phyloP scores from a whole-genome alignment of 306 rosid genomes.

The Crataegus laevigata region DNA sequence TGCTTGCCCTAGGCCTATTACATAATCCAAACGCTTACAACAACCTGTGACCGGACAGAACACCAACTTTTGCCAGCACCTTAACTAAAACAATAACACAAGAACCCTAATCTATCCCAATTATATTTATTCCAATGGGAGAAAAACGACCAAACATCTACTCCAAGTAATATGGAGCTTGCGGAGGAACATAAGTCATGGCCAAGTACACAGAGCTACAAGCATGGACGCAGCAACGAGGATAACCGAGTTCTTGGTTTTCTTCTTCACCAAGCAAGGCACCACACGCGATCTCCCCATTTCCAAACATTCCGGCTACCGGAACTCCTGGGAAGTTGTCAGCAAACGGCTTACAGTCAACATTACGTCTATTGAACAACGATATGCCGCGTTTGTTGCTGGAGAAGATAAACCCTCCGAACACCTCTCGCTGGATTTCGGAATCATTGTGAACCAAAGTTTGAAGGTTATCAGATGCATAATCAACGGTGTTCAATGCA shows the following conservation, averaged over 20 bases:
- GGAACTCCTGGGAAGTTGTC: conserved; percentile 1
- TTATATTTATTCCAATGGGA: background rate
- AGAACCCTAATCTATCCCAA: background rate
- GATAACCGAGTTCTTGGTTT: background rate
- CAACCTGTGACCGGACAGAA: background rate
- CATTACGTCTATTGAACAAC: conserved; percentile 10
- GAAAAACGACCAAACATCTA: background rate
- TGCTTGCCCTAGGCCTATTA: background rate
- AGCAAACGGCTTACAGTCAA: conserved; percentile 5
- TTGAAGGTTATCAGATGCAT: conserved; percentile 1
- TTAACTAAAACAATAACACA: background rate
- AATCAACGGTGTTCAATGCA: conserved; percentile 2
- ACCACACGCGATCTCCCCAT: conserved; percentile 20
- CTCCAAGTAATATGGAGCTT: background rate
- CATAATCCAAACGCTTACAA: background rate
- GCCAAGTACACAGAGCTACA: conserved; percentile 29
- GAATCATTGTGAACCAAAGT: background rate
- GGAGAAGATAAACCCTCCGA: conserved; percentile 30
- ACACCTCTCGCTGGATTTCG: background rate
- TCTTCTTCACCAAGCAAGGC: background rate
- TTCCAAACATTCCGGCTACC: conserved; percentile 21
- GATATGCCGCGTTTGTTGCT: conserved; percentile 9
- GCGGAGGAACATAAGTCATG: conserved; percentile 13
- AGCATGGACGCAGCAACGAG: conserved; percentile 17
- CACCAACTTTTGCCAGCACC: background rate